Conservation (phyloP, 345 rosid species). For the Eucalyptus melliodora region DNA sequence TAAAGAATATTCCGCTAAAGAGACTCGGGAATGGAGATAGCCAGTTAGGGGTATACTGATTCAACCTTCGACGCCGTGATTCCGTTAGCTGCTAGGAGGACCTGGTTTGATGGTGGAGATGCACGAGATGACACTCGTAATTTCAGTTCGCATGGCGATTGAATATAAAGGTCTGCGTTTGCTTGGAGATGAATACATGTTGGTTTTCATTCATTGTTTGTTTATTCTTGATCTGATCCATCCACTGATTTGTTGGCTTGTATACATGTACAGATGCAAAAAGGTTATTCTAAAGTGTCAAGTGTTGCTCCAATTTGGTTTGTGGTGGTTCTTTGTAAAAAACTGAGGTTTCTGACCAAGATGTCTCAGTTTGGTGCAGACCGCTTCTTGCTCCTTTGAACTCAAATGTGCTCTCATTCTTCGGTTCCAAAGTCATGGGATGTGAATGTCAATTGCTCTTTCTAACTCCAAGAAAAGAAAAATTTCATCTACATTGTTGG, state of each 20-base stretch:
- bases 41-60: not conserved
- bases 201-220: not conserved
- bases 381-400: not conserved
- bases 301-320: not conserved
- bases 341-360: not conserved
- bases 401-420: not conserved
- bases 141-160: not conserved
- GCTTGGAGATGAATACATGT: not conserved
- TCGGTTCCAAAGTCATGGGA: not conserved
- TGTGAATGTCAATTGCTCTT: not conserved
- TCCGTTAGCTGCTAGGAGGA: not conserved
- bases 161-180: not conserved
- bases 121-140: not conserved
- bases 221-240: not conserved
- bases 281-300: not conserved
- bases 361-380: not conserved
- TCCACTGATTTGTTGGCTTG: not conserved
- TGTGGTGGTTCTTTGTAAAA: not conserved
- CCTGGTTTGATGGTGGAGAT: not conserved
- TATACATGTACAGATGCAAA: constrained; percentile 21
- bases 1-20: not conserved
- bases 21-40: not conserved
- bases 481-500: not conserved
- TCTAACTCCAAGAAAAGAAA: not conserved
- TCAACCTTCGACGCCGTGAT: not conserved